A percentile compares a stretch with the other conserved stretches of the same genome.
These are phyloP conservation scores for Sphaerulina populicola DNA, from an alignment of 2,329 filamentous ascomycete genomes.

Conservation along the genomic window DNA sequence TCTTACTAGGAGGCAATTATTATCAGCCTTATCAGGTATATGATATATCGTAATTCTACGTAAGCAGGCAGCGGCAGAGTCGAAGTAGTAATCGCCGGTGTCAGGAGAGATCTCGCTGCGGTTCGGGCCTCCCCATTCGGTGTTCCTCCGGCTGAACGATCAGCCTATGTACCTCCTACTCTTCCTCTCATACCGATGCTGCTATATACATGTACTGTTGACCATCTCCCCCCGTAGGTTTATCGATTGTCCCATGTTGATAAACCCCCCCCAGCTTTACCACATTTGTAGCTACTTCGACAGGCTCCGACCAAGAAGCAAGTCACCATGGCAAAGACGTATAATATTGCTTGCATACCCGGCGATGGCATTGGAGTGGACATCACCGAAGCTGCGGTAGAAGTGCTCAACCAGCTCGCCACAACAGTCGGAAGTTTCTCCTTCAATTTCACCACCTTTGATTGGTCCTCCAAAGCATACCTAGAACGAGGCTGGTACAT, in stretches of 20 bases:
- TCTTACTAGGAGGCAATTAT: too few relatives aligned
- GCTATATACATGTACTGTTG: background rate
- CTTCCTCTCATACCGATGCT: background rate
- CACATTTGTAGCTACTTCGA: background rate
- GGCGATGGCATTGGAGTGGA: conserved; percentile 58
- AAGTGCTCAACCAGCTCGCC: conserved; percentile 42
- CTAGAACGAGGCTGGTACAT: conserved; percentile 47
- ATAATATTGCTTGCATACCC: conserved; percentile 40
- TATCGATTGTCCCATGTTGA: background rate
- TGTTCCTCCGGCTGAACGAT: conserved; percentile 1
- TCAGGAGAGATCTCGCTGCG: background rate
- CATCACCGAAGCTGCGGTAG: conserved; percentile 50
- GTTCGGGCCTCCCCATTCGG: background rate
- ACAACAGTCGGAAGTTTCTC: conserved; percentile 38
- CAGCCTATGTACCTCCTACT: too few relatives aligned
- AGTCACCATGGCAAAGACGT: conserved; percentile 10
- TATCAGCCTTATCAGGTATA: too few relatives aligned
- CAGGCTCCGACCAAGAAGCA: background rate
- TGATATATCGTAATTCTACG: too few relatives aligned
- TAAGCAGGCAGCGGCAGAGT: too few relatives aligned
- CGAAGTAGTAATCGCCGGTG: too few relatives aligned
- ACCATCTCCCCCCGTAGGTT: too few relatives aligned
- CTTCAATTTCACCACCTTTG: conserved; percentile 46
- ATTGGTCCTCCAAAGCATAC: conserved; percentile 45
- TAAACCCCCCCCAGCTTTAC: background rate